These are phyloP conservation scores for Coemansia sp. DNA, from an alignment of 192 early-diverging fungal species.

Conservation along the genomic window DNA sequence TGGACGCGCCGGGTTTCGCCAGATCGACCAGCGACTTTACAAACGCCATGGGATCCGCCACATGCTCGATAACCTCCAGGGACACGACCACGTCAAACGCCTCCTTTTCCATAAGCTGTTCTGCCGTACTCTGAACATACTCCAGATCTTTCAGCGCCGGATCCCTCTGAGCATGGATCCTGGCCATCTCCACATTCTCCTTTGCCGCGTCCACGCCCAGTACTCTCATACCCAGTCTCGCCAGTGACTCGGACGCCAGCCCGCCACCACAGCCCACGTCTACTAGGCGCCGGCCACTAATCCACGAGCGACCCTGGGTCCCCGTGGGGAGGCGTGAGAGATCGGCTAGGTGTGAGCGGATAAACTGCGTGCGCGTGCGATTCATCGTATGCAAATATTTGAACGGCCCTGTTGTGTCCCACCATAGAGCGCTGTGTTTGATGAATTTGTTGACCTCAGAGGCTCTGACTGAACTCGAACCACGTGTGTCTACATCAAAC, in stretches of 20 bases:
- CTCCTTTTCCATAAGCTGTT: slow-evolving; percentile 55
- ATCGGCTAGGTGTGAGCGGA: slow-evolving; percentile 60
- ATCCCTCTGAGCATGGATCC: slow-evolving; percentile 70
- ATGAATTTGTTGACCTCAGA: too few relatives aligned
- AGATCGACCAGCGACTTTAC: slow-evolving; percentile 67
- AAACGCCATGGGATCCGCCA: slow-evolving; percentile 72
- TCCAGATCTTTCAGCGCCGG: slow-evolving; percentile 66
- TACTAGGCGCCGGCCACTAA: slow-evolving; percentile 60
- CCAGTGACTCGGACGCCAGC: slow-evolving; percentile 81
- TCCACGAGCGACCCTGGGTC: slow-evolving; percentile 5
- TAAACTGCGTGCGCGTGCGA: slow-evolving; percentile 72
- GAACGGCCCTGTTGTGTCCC: slow-evolving; percentile 88
- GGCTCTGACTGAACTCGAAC: too few relatives aligned
- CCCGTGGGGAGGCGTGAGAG: slow-evolving; percentile 1
- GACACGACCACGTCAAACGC: slow-evolving; percentile 87
- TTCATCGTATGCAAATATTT: slow-evolving; percentile 83
- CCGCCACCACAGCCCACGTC: slow-evolving; percentile 98
- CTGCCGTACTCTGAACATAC: slow-evolving; percentile 41
- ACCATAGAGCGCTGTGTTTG: slow-evolving; percentile 74
- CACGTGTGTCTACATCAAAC: too few relatives aligned
- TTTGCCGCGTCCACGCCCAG: slow-evolving; percentile 82
- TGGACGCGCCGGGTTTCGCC: slow-evolving; percentile 64
- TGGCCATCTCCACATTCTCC: slow-evolving; percentile 86
- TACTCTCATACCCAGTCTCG: slow-evolving; percentile 73
- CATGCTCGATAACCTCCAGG: slow-evolving; percentile 95